Conservation (phyloP, 2,329 filamentous ascomycete species). For the Podosphaera leucotricha region DNA sequence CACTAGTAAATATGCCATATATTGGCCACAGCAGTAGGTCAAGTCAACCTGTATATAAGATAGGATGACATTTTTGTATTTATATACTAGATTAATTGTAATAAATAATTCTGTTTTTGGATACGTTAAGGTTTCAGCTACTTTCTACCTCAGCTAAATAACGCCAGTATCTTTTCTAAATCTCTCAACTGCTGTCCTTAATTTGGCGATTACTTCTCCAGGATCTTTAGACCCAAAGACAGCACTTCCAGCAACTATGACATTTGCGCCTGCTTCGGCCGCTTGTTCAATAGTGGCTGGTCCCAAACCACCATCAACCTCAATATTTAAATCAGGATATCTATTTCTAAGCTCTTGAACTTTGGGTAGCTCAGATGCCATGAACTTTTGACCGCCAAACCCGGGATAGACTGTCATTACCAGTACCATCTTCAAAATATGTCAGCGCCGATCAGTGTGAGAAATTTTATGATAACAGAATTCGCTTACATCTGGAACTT, state of each 20-base stretch:
- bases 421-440: slow-evolving; percentile 57
- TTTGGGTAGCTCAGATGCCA: slow-evolving; percentile 87
- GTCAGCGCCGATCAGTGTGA: background rate
- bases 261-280: slow-evolving; percentile 86
- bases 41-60: background rate
- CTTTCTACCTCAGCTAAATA: background rate
- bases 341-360: slow-evolving; percentile 58
- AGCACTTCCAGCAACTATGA: slow-evolving; percentile 90
- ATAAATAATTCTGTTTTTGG: background rate
- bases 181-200: slow-evolving; percentile 56
- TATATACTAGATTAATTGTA: background rate
- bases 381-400: slow-evolving; percentile 96
- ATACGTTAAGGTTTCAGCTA: too few relatives aligned
- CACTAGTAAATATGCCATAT: slow-evolving; percentile 14
- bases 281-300: slow-evolving; percentile 80
- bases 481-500: slow-evolving; percentile 60
- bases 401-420: slow-evolving; percentile 97
- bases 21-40: slow-evolving; percentile 9
- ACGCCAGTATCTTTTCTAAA: background rate
- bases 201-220: slow-evolving; percentile 57
- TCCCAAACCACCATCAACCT: slow-evolving; percentile 84
- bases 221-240: slow-evolving; percentile 87
- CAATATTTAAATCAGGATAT: slow-evolving; percentile 87
- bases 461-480: background rate
- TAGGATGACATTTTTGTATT: background rate